Evolutionary conservation across 495 filamentous ascomycete genomes (phyloP).

Genomic region (Xylaria palmicola): DNA sequence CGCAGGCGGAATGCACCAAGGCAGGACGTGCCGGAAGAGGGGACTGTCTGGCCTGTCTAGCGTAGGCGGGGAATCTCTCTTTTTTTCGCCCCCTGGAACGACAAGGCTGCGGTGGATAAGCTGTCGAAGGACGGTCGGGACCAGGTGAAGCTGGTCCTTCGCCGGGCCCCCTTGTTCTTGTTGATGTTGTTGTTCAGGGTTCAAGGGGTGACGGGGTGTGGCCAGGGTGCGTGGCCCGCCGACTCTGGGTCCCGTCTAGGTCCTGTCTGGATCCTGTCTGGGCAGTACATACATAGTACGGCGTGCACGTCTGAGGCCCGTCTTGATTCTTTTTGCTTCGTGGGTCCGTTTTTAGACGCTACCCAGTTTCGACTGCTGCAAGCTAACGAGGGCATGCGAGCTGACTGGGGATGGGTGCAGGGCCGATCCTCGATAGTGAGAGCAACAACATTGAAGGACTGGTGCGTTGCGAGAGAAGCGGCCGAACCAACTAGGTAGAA

Average conservation of each 20-base stretch:
- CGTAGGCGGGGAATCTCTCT: slow-evolving; percentile 27
- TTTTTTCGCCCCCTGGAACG: slow-evolving; percentile 28
- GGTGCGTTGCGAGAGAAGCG: slow-evolving; percentile 29
- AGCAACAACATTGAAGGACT: slow-evolving; percentile 18
- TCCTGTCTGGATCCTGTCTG: slow-evolving; percentile 25
- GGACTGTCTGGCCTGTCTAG: neutral
- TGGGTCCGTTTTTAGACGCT: slow-evolving; percentile 26
- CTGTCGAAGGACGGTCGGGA: slow-evolving; percentile 14
- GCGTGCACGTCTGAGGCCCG: slow-evolving; percentile 33
- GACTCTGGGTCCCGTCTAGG: slow-evolving; percentile 32
- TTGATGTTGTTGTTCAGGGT: slow-evolving; percentile 13
- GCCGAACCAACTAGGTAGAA: slow-evolving; percentile 25
- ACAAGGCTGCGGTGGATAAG: slow-evolving; percentile 36
- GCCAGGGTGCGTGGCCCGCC: slow-evolving; percentile 28
- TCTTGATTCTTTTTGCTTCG: slow-evolving; percentile 24
- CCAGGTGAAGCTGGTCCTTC: slow-evolving; percentile 27
- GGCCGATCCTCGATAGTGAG: slow-evolving; percentile 35
- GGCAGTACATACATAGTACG: too few relatives aligned
- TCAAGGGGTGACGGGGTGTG: slow-evolving; percentile 24
- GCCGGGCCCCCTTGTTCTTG: slow-evolving; percentile 19
- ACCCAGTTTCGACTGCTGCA: slow-evolving; percentile 28
- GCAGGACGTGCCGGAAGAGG: slow-evolving; percentile 29
- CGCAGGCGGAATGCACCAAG: slow-evolving; percentile 4
- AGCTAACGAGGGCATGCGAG: slow-evolving; percentile 17
- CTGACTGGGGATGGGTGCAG: slow-evolving; percentile 30